A percentile compares a stretch with the other conserved stretches of the same genome.
These are phyloP conservation scores for Phytopythium aichiense DNA, from an alignment of 352 stramenopile species.

Conservation along the genomic window DNA sequence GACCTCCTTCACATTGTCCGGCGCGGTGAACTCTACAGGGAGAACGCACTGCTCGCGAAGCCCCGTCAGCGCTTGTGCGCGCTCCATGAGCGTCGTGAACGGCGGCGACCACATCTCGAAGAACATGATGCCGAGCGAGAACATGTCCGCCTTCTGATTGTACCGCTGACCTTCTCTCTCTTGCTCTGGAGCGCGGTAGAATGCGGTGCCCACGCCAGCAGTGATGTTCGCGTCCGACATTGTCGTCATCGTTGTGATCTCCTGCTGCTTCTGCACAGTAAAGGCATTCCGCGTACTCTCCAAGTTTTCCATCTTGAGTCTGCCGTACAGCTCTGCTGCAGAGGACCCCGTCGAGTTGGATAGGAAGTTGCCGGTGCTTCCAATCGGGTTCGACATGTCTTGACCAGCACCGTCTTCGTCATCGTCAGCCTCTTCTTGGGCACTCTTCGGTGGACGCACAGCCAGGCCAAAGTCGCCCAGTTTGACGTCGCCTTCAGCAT, in stretches of 20 bases:
- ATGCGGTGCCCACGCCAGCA: constrained; percentile 92
- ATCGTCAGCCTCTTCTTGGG: constrained; percentile 36
- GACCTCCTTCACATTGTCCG: constrained; percentile 88
- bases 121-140: constrained; percentile 93
- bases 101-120: constrained; percentile 95
- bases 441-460: constrained; percentile 64
- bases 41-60: constrained; percentile 75
- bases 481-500: constrained; percentile 90
- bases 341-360: constrained; percentile 59
- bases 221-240: constrained; percentile 89
- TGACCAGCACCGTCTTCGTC: constrained; percentile 25
- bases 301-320: constrained; percentile 62
- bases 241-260: constrained; percentile 49
- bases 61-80: constrained; percentile 66
- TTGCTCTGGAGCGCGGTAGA: constrained; percentile 95
- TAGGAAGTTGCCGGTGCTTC: constrained; percentile 29
- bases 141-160: constrained; percentile 94
- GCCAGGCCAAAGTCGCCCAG: constrained; percentile 95
- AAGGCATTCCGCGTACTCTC: constrained; percentile 46
- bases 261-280: constrained; percentile 17
- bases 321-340: constrained; percentile 64
- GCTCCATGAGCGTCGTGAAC: constrained; percentile 90
- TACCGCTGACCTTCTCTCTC: constrained; percentile 82
- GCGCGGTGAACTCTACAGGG: constrained; percentile 36
- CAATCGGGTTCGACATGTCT: constrained; percentile 12